Base-by-base conservation (phyloP, 2,329 filamentous ascomycete species). In the Drechmeria coniospora region DNA sequence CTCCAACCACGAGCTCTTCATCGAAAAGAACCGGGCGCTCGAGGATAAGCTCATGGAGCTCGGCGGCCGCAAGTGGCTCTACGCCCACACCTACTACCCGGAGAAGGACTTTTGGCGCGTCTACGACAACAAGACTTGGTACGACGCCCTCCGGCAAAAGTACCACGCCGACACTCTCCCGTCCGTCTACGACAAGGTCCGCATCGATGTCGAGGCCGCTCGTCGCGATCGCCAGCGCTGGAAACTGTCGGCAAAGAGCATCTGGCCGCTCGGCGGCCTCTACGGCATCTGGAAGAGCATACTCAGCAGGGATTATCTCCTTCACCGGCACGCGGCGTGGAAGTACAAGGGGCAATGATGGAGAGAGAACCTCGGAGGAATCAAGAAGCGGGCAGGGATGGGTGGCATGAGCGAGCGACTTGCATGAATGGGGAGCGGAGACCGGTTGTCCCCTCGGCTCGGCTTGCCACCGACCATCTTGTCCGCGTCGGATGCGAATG, bases 41-140 rank as follows among this genome's bases (percentile, higher is more conserved):
- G 83, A 92, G 54, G 54, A 58, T 13, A 77, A 78, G 44, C 66
- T 86, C 4, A 58, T 59, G 26, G 62, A 71, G 37, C 64, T 90
- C 1, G 74, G 74, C 25, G 83, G 82, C 3, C 70, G 79, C 58
- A 92, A 92, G 57, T 90, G 81, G 78, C 59, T 92, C 9, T 92
- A 92, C 50, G 81, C 82, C 3, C 79, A 87, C 43, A 78, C 80
- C 0, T 92, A 84, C 55, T 90, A 90, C 49, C 64, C 67, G n/a
- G 67, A 79, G 44, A 55, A 64, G 1, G 70, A 79, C 44, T 83
- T 80, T 51, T 80, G 74, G 74, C 42, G 54, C 19, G 57, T 73
- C 28, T 80, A 80, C 46, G 61, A 59, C 46, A 61, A 59, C 30
- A 51, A 56, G 23, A 41, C 46, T 13, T 70, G 63, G 63, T 82